Conservation (phyloP, 371 early-diverging fungal genomes). For the Fennellomyces sp. region DNA sequence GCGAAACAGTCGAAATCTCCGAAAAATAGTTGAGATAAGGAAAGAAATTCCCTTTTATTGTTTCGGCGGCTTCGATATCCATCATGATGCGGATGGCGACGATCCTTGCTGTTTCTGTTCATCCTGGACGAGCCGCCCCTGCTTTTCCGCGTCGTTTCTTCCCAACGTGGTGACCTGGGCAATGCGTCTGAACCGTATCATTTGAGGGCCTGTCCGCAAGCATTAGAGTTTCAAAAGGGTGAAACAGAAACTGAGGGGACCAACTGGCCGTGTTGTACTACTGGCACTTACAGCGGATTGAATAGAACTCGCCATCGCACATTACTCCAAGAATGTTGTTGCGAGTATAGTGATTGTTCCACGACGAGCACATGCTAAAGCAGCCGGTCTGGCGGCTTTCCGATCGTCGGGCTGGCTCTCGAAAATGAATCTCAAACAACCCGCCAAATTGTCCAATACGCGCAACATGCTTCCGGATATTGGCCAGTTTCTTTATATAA, state of each 20-base stretch:
- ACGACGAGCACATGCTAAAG: neutral
- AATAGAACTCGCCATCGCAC: conserved; percentile 6
- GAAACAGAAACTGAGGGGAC: no score
- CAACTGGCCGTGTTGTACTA: no score
- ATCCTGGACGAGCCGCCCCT: conserved; percentile 1
- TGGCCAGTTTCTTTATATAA: conserved; percentile 40
- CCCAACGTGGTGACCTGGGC: conserved; percentile 9
- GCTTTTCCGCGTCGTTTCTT: neutral
- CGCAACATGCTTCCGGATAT: conserved; percentile 34
- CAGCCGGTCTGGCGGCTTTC: neutral
- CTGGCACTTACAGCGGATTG: no score
- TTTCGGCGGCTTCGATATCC: neutral
- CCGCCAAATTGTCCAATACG: conserved; percentile 39
- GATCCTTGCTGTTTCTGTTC: neutral
- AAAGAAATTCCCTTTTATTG: neutral
- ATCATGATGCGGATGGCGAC: neutral
- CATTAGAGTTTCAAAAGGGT: no score
- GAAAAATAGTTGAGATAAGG: conserved; percentile 2
- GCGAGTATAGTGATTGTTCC: conserved; percentile 24
- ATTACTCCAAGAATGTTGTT: conserved; percentile 37
- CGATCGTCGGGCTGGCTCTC: neutral
- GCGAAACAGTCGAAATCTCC: conserved; percentile 1
- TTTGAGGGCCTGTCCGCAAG: neutral
- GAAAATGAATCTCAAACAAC: conserved; percentile 7
- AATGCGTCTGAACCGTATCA: neutral